Conservation (phyloP, 768 basidiomycete species). For the Boletus patriciae region DNA sequence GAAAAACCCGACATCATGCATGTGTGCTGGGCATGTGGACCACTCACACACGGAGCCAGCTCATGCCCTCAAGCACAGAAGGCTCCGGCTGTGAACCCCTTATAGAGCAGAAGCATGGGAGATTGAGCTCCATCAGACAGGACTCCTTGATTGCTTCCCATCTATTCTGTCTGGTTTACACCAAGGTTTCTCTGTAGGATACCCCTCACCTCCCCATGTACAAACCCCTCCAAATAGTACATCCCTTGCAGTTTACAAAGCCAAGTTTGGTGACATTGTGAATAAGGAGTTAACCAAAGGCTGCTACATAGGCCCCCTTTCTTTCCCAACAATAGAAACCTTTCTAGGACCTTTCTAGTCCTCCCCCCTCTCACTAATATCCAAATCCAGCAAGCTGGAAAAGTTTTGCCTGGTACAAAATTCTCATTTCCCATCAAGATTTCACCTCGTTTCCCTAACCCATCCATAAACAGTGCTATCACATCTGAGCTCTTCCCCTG, state of each 20-base stretch:
- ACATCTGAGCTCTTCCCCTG: too few species aligned
- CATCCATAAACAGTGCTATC: too few species aligned
- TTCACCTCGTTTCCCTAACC: too few species aligned
- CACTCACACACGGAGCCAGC: background rate
- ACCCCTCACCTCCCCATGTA: background rate
- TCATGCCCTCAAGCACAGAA: background rate
- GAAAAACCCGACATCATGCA: background rate
- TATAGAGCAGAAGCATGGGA: background rate
- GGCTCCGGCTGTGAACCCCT: background rate
- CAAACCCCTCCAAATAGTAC: background rate
- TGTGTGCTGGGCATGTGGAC: background rate
- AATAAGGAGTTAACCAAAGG: background rate
- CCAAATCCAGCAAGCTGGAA: background rate
- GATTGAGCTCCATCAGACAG: accelerated
- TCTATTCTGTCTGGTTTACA: background rate
- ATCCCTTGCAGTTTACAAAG: accelerated
- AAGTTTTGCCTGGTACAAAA: background rate
- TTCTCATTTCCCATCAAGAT: background rate
- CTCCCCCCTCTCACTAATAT: background rate
- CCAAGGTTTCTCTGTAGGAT: background rate
- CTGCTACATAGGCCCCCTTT: background rate
- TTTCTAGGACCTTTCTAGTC: background rate
- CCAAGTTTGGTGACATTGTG: background rate
- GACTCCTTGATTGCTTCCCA: too few species aligned
- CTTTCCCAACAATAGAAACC: background rate